These are phyloP conservation scores for Trametes coccinea DNA, from an alignment of 768 basidiomycete species.

Conservation along the genomic window DNA sequence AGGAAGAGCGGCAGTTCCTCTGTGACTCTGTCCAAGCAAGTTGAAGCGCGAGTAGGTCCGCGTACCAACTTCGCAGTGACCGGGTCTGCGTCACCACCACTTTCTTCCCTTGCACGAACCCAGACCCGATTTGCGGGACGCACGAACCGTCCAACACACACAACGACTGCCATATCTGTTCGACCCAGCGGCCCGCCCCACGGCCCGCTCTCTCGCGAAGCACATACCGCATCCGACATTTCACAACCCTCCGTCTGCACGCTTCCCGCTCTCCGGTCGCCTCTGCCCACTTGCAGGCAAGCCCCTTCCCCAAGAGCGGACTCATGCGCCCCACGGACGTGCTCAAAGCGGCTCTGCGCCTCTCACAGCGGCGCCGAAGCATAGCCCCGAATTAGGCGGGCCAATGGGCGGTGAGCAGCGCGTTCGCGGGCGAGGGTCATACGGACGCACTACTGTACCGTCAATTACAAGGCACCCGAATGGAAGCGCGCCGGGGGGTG, in stretches of 20 bases:
- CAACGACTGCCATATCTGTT: not conserved
- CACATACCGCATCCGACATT: not conserved
- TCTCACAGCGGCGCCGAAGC: slow-evolving; percentile 6
- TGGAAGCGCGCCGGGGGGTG: not conserved
- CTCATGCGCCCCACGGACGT: not conserved
- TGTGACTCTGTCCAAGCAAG: no score
- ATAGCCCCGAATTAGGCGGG: not conserved
- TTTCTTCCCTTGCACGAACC: no score
- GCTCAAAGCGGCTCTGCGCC: not conserved
- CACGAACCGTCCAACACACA: not conserved
- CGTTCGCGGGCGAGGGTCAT: not conserved
- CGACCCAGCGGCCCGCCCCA: not conserved
- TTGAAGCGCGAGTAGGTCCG: no score
- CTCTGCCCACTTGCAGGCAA: not conserved
- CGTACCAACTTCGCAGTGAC: no score
- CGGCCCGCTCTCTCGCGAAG: not conserved
- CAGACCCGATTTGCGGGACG: not conserved
- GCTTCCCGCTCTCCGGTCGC: not conserved
- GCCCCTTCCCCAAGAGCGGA: not conserved
- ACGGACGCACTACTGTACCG: not conserved
- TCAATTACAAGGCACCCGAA: not conserved
- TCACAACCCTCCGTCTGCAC: not conserved
- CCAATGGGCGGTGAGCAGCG: not conserved
- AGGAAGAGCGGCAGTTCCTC: no score
- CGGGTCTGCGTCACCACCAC: not conserved